phyloP scores from a whole-genome alignment of 352 stramenopile genomes.

The Thraustochytrium striatum region DNA sequence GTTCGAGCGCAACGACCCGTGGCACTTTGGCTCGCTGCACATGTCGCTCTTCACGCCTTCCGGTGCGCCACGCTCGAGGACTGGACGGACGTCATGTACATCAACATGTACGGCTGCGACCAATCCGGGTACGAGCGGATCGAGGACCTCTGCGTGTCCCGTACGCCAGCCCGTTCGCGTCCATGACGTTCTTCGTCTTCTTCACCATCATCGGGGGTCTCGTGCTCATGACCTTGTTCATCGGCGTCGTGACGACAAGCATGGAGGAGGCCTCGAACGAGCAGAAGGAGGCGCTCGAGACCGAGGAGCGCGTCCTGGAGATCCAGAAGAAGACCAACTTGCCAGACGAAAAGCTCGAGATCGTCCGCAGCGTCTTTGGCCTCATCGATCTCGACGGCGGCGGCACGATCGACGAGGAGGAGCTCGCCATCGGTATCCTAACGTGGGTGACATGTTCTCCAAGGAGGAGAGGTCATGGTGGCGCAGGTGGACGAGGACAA shows the following conservation, averaged over 20 bases:
- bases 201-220: slow-evolving; percentile 76
- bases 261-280: slow-evolving; percentile 78
- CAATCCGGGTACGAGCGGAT: slow-evolving; percentile 71
- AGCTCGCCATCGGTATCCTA: slow-evolving; percentile 68
- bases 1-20: slow-evolving; percentile 76
- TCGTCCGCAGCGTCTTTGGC: slow-evolving; percentile 73
- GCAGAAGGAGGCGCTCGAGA: slow-evolving; percentile 52
- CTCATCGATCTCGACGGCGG: slow-evolving; percentile 73
- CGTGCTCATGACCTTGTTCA: slow-evolving; percentile 82
- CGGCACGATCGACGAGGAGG: slow-evolving; percentile 73
- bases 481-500: slow-evolving; percentile 74
- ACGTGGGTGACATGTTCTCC: slow-evolving; percentile 69
- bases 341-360: slow-evolving; percentile 63
- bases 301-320: slow-evolving; percentile 55
- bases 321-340: slow-evolving; percentile 71
- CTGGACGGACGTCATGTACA: slow-evolving; percentile 81
- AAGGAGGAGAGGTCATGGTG: slow-evolving; percentile 77
- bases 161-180: slow-evolving; percentile 58
- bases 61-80: slow-evolving; percentile 76
- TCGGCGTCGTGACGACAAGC: slow-evolving; percentile 80
- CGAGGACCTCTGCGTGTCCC: slow-evolving; percentile 63
- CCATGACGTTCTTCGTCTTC: slow-evolving; percentile 69
- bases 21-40: slow-evolving; percentile 77
- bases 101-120: slow-evolving; percentile 80
- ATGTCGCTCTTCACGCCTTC: slow-evolving; percentile 79